These are phyloP conservation scores for Podaxis sp. DNA, from an alignment of 768 basidiomycete species.

Conservation along the genomic window DNA sequence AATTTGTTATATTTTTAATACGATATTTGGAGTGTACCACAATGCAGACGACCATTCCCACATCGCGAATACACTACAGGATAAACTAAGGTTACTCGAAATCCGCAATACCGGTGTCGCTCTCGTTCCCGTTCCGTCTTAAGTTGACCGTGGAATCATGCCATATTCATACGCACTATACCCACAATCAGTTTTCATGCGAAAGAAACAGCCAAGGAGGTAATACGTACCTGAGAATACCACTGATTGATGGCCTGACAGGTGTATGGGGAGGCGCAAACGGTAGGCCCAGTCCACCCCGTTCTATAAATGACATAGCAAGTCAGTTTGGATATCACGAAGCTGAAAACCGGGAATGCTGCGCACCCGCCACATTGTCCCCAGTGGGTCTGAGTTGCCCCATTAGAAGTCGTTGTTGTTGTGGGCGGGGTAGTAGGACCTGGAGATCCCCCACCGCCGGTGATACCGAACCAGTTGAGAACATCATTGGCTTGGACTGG, in stretches of 20 bases:
- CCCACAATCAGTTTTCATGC: constrained; percentile 8
- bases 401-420: constrained; percentile 19
- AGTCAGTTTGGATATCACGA: neutral
- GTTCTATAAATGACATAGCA: constrained; percentile 18
- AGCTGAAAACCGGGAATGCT: constrained; percentile 3
- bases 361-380: constrained; percentile 33
- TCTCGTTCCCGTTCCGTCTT: constrained; percentile 11
- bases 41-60: neutral
- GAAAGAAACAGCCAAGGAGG: neutral
- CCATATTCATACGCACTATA: constrained; percentile 10
- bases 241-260: constrained; percentile 21
- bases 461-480: constrained; percentile 49
- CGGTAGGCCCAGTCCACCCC: constrained; percentile 29
- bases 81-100: neutral
- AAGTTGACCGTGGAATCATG: constrained; percentile 4
- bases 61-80: neutral
- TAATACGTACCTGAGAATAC: constrained; percentile 24
- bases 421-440: constrained; percentile 15
- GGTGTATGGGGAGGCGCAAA: constrained; percentile 25
- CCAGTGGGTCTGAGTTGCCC: constrained; percentile 24
- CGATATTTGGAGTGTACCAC: neutral
- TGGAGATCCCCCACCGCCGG: constrained; percentile 23
- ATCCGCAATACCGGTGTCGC: neutral
- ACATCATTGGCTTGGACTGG: constrained; percentile 47
- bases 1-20: neutral